Conservation (phyloP, 2,329 filamentous ascomycete genomes). For the Blastomyces silverae region DNA sequence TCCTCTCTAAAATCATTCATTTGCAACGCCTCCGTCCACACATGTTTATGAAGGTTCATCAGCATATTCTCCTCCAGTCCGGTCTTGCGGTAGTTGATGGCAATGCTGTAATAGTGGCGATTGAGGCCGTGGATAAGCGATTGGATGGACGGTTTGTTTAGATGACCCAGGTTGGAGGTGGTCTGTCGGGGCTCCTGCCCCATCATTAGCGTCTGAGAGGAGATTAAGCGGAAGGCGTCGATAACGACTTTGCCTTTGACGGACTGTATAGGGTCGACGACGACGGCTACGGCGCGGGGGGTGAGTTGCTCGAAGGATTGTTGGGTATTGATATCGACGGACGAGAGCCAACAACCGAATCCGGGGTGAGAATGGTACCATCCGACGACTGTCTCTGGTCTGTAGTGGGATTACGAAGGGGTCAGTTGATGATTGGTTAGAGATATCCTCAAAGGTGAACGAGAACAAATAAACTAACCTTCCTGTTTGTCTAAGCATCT, state of each 20-base stretch:
- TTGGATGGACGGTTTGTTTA: conserved; percentile 99
- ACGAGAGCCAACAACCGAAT: conserved; percentile 98
- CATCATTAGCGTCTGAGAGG: conserved; percentile 95
- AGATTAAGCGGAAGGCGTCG: conserved; percentile 96
- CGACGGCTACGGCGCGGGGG: conserved; percentile 90
- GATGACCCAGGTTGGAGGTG: conserved; percentile 92
- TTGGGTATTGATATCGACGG: conserved; percentile 98
- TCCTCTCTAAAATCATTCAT: conserved; percentile 94
- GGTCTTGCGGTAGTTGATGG: conserved; percentile 96
- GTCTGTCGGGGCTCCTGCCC: conserved; percentile 96
- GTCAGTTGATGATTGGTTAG: not conserved
- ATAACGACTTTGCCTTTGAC: conserved; percentile 99
- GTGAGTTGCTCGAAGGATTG: conserved; percentile 99
- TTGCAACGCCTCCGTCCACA: conserved; percentile 94
- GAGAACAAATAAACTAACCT: conserved; percentile 52
- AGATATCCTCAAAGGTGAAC: not conserved
- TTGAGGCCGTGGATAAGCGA: conserved; percentile 97
- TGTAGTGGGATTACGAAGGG: conserved; percentile 35
- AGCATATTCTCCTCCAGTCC: conserved; percentile 98
- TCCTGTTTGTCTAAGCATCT: conserved; percentile 96
- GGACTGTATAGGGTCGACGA: conserved; percentile 97
- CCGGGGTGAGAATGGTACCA: conserved; percentile 99
- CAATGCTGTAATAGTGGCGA: conserved; percentile 98
- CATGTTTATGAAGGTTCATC: conserved; percentile 99
- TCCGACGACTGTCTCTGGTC: conserved; percentile 92